Evolutionary conservation across 352 stramenopile species (phyloP), one percentile per base, ranked within the genome.

Genomic region (Peronospora destructor): DNA sequence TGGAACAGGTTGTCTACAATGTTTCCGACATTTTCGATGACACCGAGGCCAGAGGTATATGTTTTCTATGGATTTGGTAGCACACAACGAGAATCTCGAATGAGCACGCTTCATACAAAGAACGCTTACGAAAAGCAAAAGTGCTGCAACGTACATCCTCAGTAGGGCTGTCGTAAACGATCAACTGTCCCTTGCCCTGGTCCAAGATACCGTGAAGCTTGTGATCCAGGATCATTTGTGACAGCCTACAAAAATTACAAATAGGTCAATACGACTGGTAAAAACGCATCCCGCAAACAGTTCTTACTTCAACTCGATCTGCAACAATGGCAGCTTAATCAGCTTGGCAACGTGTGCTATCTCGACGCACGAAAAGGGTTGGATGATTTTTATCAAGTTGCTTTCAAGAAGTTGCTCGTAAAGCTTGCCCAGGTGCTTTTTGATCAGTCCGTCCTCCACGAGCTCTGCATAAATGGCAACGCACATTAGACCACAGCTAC

Each of bases 151-250:
- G 74, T 71, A 94, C 76, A 71, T 99, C 95, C 66, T 95, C 91
- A 21, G 84, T 72, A 6, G 74, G 67, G 50, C 86, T 91, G 56
- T 98, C 94, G 70, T 98, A 98, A 41, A 99, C 89, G 41, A 99
- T 96, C n/a, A 99, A 76, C 61, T 99, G 95, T 23, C 97, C 97
- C 64, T 97, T 97, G 45, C 96, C 96, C 69, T 99, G 96, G 82
- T 99, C 96, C 57, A 99, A 74, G 62, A 98, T 99, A 37, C 95
- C 97, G 48, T 95, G 84, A 66, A 99, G 96, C 66, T 98, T 99
- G 59, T 96, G 94, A 77, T 99, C 97, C 55, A 99, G 68, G 61
- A 99, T 99, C 97, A 99, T 99, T 74, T 99, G 95, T 47, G 90
- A 98, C 19, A 99, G 80, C 75, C 98, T 99, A 44, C 6, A 10